Base-by-base conservation (phyloP, 768 basidiomycete genomes). In the Pleurotus eryngii region DNA sequence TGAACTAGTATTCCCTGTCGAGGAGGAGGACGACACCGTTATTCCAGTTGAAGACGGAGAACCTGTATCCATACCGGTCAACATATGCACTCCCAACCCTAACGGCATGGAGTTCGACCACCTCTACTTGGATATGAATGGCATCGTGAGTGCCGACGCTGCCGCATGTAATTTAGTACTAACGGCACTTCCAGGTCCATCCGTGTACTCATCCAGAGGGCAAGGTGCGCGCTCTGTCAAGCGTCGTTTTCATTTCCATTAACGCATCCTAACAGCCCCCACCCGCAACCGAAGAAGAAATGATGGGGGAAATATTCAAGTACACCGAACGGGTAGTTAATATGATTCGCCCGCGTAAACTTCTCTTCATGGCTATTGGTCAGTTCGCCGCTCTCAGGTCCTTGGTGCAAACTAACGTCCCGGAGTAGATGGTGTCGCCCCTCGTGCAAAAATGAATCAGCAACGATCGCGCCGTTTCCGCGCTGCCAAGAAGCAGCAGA, bases 131-230 rank as follows among this genome's bases (percentile, higher is more conserved):
- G 96, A 99, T 69, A 98, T 99, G 97, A 99, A 99, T 70, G 97
- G 93, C 63, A 98, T 98, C 70, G 97, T 93, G 63, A 62, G 88
- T 76, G 18, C 26, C 17, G n/a, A 27, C 18, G 11, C 5, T 17
- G 3, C 18, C 46, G 12, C 39, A 17, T 46, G n/a, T 5, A 49
- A 24, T 18, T 39, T 27, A 9, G 45, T 40, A 8, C 17, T 43
- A 38, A 54, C 49, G 49, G 56, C 12, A 24, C 40, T 22, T 35
- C 15, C 58, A 93, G 91, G 91, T 99, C 9, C 97, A 99, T 72
- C 97, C 97, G 0, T 98, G 97, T 82, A 99, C 97, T 0, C 97
- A 99, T 69, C 97, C 97, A 0, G 97, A 98, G 73, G 96, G 95
- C 67, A 95, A 90, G 81, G 92, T 86, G 59, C 46, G 78, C 63